Conservation (phyloP, 2,329 filamentous ascomycete species). For the Scytalidium sp. region DNA sequence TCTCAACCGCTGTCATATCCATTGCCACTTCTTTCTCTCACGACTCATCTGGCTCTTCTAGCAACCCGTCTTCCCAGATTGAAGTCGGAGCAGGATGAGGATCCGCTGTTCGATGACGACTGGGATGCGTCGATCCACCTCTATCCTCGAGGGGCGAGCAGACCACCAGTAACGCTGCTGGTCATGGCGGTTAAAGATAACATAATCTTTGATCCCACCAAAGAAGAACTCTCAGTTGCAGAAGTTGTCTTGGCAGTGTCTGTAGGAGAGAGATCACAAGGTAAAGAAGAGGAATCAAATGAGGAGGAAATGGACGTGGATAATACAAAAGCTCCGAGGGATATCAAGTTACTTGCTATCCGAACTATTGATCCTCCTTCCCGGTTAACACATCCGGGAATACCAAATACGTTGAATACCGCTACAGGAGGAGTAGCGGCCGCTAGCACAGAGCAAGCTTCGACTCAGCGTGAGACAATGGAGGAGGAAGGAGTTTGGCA, state of each 20-base stretch:
- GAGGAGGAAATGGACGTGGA: constrained; percentile 38
- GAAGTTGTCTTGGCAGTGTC: constrained; percentile 87
- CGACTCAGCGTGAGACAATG: constrained; percentile 48
- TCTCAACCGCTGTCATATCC: constrained; percentile 93
- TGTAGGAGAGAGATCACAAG: constrained; percentile 48
- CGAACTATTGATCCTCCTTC: constrained; percentile 74
- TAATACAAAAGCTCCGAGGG: constrained; percentile 24
- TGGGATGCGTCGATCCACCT: constrained; percentile 82
- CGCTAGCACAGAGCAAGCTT: constrained; percentile 37
- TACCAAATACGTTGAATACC: constrained; percentile 61
- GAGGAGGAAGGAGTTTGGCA: constrained; percentile 77
- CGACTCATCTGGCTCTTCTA: constrained; percentile 89
- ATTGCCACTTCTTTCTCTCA: constrained; percentile 86
- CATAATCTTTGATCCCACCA: constrained; percentile 88
- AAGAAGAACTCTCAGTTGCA: constrained; percentile 90
- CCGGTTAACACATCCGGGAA: constrained; percentile 67
- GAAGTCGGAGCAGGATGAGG: constrained; percentile 88
- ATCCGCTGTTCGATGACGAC: constrained; percentile 96
- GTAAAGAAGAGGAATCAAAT: constrained; percentile 12
- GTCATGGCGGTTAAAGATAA: constrained; percentile 84
- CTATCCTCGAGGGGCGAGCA: constrained; percentile 47
- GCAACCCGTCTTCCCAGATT: constrained; percentile 80
- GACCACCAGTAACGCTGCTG: constrained; percentile 85
- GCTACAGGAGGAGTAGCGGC: constrained; percentile 40
- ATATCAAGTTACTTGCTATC: constrained; percentile 63